Evolutionary conservation across 805 yeast genomes (phyloP).

Genomic region (Saccharomycopsis lassenensis): DNA sequence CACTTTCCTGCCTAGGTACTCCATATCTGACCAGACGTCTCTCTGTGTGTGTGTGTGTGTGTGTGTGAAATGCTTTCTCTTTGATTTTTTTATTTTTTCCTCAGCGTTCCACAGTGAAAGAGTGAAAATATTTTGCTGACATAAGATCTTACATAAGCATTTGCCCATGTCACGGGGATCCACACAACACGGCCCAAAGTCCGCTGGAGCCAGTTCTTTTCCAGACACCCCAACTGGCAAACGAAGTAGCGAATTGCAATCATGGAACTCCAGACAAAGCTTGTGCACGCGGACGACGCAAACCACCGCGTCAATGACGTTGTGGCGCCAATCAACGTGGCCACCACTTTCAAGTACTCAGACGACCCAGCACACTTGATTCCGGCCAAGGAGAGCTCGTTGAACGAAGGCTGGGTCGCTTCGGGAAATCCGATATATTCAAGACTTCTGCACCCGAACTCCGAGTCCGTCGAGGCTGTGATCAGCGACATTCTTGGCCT

Average conservation of each 20-base stretch:
- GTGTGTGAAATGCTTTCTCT: background rate
- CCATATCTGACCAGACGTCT: constrained; percentile 26
- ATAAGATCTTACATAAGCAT: background rate
- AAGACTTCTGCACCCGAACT: constrained; percentile 64
- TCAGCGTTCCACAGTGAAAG: background rate
- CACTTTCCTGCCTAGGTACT: constrained; percentile 37
- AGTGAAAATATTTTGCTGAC: background rate
- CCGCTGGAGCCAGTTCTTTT: background rate
- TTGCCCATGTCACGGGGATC: background rate
- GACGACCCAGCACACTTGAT: constrained; percentile 45
- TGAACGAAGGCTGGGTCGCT: constrained; percentile 22
- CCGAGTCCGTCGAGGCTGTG: constrained; percentile 54
- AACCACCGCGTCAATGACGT: constrained; percentile 48
- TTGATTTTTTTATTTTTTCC: background rate
- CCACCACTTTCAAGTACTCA: constrained; percentile 68
- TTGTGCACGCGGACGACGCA: constrained; percentile 66
- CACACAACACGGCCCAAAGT: background rate
- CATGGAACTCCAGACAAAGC: constrained; percentile 41
- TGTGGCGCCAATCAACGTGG: constrained; percentile 68
- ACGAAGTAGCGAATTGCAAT: constrained; percentile 19
- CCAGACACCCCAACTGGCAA: background rate
- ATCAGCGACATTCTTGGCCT: constrained; percentile 51
- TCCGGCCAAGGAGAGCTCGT: constrained; percentile 25
- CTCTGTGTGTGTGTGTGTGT: background rate
- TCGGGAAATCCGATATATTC: constrained; percentile 45